phyloP scores from a whole-genome alignment of 1,139 yeast genomes.

The Kurtzmaniella quercitrusa region DNA sequence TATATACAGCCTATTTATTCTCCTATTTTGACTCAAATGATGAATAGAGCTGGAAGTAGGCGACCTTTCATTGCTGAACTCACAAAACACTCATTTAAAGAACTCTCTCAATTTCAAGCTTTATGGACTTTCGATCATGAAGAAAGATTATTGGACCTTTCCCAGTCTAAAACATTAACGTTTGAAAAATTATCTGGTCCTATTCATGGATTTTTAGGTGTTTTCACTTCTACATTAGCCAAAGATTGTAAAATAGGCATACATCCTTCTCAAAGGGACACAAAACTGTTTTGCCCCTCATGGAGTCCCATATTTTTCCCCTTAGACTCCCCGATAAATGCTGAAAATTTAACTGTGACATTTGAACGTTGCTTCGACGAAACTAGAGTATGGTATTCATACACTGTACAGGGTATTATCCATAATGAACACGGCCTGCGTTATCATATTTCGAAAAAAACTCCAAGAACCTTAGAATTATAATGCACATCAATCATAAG shows the following conservation, averaged over 20 bases:
- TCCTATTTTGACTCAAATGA: constrained; percentile 29
- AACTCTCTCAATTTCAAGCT: background rate
- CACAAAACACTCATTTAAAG: constrained; percentile 44
- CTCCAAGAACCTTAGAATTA: background rate
- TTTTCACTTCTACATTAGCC: constrained; percentile 64
- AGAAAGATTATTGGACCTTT: constrained; percentile 24
- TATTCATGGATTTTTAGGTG: constrained; percentile 73
- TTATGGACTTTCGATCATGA: constrained; percentile 17
- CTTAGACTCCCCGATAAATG: constrained; percentile 42
- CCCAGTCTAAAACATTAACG: background rate
- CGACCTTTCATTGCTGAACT: constrained; percentile 61
- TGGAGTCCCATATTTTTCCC: constrained; percentile 76
- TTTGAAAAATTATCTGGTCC: background rate
- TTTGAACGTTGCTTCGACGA: constrained; percentile 27
- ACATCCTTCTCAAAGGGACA: constrained; percentile 3
- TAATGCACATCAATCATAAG: background rate
- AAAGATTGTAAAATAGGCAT: constrained; percentile 44
- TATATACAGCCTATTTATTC: constrained; percentile 64
- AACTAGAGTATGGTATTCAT: constrained; percentile 65
- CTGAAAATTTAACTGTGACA: constrained; percentile 30
- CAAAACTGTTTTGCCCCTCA: constrained; percentile 37
- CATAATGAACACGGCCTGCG: constrained; percentile 20
- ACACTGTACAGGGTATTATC: constrained; percentile 40
- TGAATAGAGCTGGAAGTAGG: constrained; percentile 16
- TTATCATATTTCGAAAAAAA: constrained; percentile 9